Evolutionary conservation across 208 protist genomes (phyloP).

Genomic region (Trypanosoma mega): DNA sequence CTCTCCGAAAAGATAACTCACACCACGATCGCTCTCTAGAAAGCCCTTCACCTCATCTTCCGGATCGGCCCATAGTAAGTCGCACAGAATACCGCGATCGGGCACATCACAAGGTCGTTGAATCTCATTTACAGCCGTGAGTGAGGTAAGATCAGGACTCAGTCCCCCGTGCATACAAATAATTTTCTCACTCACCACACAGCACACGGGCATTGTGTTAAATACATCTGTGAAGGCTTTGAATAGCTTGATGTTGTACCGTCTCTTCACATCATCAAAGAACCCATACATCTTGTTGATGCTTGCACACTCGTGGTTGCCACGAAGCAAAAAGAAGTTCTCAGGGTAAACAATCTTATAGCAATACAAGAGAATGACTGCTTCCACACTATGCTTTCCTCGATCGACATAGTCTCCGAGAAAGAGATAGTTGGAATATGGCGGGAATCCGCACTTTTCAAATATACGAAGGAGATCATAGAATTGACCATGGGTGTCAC

Average conservation of each 20-base stretch:
- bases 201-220: slow-evolving; percentile 99
- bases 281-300: slow-evolving; percentile 99
- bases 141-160: slow-evolving; percentile 94
- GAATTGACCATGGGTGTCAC: slow-evolving; percentile 99
- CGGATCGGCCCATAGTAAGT: slow-evolving; percentile 98
- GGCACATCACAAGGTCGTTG: slow-evolving; percentile 98
- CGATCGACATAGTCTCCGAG: slow-evolving; percentile 98
- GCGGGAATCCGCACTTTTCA: slow-evolving; percentile 98
- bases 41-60: slow-evolving; percentile 93
- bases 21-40: slow-evolving; percentile 85
- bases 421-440: slow-evolving; percentile 98
- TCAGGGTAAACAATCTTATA: slow-evolving; percentile 97
- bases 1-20: slow-evolving; percentile 95
- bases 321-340: slow-evolving; percentile 97
- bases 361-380: slow-evolving; percentile 74
- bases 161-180: slow-evolving; percentile 99
- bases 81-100: slow-evolving; percentile 97
- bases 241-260: slow-evolving; percentile 98
- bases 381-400: slow-evolving; percentile 95
- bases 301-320: slow-evolving; percentile 98
- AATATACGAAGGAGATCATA: slow-evolving; percentile 99
- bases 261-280: slow-evolving; percentile 97
- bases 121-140: slow-evolving; percentile 95
- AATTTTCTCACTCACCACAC: slow-evolving; percentile 99
- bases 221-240: slow-evolving; percentile 99